Base-by-base conservation (phyloP, 2,329 filamentous ascomycete species). In the Verticillium albo-atrum region DNA sequence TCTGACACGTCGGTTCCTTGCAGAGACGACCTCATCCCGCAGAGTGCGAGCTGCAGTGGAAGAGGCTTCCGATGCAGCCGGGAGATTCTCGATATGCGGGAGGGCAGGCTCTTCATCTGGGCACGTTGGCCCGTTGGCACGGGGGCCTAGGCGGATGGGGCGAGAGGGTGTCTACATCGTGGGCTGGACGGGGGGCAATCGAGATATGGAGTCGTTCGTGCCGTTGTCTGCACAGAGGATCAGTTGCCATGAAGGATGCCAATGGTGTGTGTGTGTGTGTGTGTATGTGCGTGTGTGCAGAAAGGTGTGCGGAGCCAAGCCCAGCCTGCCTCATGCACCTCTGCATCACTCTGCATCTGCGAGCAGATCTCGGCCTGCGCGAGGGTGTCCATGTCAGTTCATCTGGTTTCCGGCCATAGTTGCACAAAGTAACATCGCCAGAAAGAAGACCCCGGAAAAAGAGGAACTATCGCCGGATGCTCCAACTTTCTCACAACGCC, bases 11-110 rank as follows among this genome's bases (percentile, higher is more conserved):
- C 25, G 54, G 54, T 56, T 26, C 54, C 54, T 56, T 56, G 54
- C 54, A 56, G 54, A 35, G 35, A 12, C 23, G 35, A 20, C 42
- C 42, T 47, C 42, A 25, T 47, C n/a, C 42, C 42, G 42, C 20
- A 23, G 42, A 47, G n/a, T 10, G 20, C n/a, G n/a, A 47, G 42
- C 42, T 47, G 42, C 42, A 28, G n/a, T 56, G 30, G 34, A 37
- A 37, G 34, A 26, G 28, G n/a, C 54, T 35, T 56, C 32, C 54
- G 54, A 37, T 37, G 54, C 32, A 30, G 54, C 54, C 54, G 54
- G 54, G 32, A 26, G 54, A 56, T 56, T 56, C 54, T 56, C 35
- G 34, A 56, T 23, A 56, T 56, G 54, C 54, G 42, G 42, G 42
- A n/a, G n/a, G 42, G n/a, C 42, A 47, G 17, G 20, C 42, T 47